Evolutionary conservation across 352 stramenopile species (phyloP).

Genomic region (Phytophthora litchii): DNA sequence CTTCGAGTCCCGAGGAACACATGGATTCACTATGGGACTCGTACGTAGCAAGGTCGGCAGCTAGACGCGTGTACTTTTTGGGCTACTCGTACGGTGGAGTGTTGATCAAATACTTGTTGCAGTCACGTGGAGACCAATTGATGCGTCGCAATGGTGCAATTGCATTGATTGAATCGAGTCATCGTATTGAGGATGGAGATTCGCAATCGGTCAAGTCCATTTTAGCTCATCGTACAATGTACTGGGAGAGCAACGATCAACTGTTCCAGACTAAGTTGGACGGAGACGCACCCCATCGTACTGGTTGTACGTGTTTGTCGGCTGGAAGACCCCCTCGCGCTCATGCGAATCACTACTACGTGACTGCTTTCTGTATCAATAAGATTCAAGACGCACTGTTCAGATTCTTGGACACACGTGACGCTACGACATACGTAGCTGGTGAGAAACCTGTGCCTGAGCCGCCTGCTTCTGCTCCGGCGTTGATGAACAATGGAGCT

Average conservation of each 20-base stretch:
- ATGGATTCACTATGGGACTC: conserved; percentile 90
- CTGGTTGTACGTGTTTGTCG: conserved; percentile 83
- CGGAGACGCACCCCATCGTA: conserved; percentile 82
- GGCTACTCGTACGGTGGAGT: conserved; percentile 90
- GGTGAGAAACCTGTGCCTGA: conserved; percentile 71
- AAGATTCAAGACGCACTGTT: conserved; percentile 89
- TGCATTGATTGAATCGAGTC: conserved; percentile 86
- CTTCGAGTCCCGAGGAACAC: conserved; percentile 85
- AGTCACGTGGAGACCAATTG: conserved; percentile 85
- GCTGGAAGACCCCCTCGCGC: conserved; percentile 67
- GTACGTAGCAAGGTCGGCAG: conserved; percentile 66
- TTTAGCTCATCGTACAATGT: conserved; percentile 87
- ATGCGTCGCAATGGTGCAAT: conserved; percentile 88
- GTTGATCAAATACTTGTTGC: conserved; percentile 89
- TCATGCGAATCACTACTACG: conserved; percentile 89
- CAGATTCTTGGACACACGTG: conserved; percentile 78
- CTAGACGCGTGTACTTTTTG: conserved; percentile 82
- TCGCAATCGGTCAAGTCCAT: conserved; percentile 89
- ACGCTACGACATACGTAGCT: conserved; percentile 81
- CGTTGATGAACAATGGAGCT: conserved; percentile 30
- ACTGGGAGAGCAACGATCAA: conserved; percentile 88
- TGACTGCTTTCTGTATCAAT: conserved; percentile 89
- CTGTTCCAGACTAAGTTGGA: conserved; percentile 79
- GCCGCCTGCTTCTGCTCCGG: conserved; percentile 58
- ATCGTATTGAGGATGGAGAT: conserved; percentile 87